Evolutionary conservation across 768 basidiomycete species (phyloP), one percentile per base, ranked within the genome.

Genomic region (Solioccasus polychromus): DNA sequence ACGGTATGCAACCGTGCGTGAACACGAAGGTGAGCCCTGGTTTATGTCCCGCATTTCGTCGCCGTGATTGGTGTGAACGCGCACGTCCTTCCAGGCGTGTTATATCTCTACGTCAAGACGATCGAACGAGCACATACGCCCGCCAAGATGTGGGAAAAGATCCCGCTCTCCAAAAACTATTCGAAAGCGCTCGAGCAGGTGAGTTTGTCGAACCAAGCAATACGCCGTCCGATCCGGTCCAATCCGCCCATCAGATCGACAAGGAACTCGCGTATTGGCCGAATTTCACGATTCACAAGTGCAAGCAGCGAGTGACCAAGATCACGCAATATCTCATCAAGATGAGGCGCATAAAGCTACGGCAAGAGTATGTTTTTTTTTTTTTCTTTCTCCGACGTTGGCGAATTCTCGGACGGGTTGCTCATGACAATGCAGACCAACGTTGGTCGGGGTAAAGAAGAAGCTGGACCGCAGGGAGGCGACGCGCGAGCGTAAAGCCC

Each of bases 321-420:
- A 97, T 99, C 58, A 98, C 95, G 0, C 96, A 99, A 65, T 98
- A 97, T 62, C 80, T 99, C 53, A 97, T 98, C 67, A 94, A 96
- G 74, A 96, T 98, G 94, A 80, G 95, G 48, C 83, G 89, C 34
- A 68, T 95, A 50, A 88, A 88, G 55, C 74, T 94, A 45, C 82
- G 86, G 15, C 80, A 91, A 69, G 85, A 91, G 93, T 94, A 44
- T 57, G 88, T 71, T 20, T 48, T 10, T 3, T 18, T 26, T 45
- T 7, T 28, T 28, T 28, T 28, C 7, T 31, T 31, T 31, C 11
- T 15, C 15, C 30, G 7, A 9, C 30, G 11, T 31, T 31, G 6
- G 26, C 7, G 26, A 9, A 4, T 31, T 31, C 15, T 31, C 30
- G 7, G 7, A 12, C 14, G 11, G 7, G 30, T 15, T 8, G 30